Evolutionary conservation across 2,329 filamentous ascomycete species (phyloP), one percentile per base, ranked within the genome.

Genomic region (Bisporella sp.): DNA sequence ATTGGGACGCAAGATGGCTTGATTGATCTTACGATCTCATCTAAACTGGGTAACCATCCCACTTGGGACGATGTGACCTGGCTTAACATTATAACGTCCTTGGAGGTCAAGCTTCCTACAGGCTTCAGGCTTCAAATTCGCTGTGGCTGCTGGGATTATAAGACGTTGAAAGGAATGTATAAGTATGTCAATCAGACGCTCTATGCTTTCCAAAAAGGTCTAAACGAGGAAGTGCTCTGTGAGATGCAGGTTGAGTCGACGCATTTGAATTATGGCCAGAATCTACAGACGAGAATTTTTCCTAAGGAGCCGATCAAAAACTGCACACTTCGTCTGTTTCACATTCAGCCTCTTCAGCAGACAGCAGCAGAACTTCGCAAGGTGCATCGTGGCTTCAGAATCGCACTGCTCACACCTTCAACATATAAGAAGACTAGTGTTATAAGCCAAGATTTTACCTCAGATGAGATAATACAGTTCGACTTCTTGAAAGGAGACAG

Each of bases 381-480:
- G 49, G 79, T 85, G 61, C 90, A 96, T 65, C 79, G 85, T 40
- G 90, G 91, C 0, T 93, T 85, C 69, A 81, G 91, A 29, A 71
- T 96, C 44, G 79, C 86, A 6, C 77, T 95, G 12, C 79, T 91
- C 33, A 95, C 90, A 0, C 80, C 89, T 2, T 82, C 79, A 54
- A 87, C 82, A 46, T 89, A 91, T 64, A 87, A 85, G 1, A 71
- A 95, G 35, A 90, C 85, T 62, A 85, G 82, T 42, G 78, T 93
- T 47, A 21, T 21, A 21, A 85, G 82, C 52, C 87, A 93, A 63
- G 73, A 78, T 12, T 78, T 91, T 42, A 73, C 77, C 11, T 78
- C 82, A 4, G 76, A 78, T 21, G 70, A 77, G 28, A 88, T 89
- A 0, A 74, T 95, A 42, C 81, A 88, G 44, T 95, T 92, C 64